A percentile compares a stretch with the other conserved stretches of the same genome.
Evolutionary conservation across 805 yeast species (phyloP).

Genomic region (Candida mattraensis): DNA sequence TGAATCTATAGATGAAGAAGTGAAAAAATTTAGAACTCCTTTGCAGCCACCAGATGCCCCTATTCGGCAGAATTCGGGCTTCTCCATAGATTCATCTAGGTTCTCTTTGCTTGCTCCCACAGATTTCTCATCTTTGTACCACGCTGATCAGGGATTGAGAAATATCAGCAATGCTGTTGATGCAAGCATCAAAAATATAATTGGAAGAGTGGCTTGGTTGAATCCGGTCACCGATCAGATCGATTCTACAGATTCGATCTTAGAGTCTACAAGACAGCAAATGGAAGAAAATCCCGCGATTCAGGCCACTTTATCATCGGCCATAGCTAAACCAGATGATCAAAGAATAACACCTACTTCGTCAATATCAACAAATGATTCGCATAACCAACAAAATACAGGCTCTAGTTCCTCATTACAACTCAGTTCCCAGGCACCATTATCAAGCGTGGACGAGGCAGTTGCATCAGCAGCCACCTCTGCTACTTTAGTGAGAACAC

Average conservation of each 20-base stretch:
- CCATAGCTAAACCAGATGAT: constrained; percentile 12
- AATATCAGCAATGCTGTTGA: constrained; percentile 37
- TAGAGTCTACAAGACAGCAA: constrained; percentile 29
- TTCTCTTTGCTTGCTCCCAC: constrained; percentile 15
- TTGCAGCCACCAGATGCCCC: constrained; percentile 4
- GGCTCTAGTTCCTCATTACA: constrained; percentile 14
- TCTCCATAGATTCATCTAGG: constrained; percentile 15
- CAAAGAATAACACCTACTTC: constrained; percentile 32
- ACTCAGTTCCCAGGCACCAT: constrained; percentile 4
- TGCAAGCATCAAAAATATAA: constrained; percentile 32
- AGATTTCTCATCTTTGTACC: constrained; percentile 30
- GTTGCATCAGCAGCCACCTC: constrained; percentile 11
- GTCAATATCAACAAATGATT: constrained; percentile 28
- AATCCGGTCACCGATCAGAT: constrained; percentile 10
- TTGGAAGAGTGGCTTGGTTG: constrained; percentile 36
- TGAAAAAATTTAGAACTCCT: constrained; percentile 14
- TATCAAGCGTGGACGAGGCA: constrained; percentile 8
- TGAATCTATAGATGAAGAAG: constrained; percentile 30
- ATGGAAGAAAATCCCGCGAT: constrained; percentile 32
- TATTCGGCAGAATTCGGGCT: constrained; percentile 4
- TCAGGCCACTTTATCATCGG: constrained; percentile 9
- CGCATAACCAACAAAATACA: constrained; percentile 11
- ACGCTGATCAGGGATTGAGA: constrained; percentile 38
- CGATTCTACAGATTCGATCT: constrained; percentile 16
- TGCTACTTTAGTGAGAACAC: constrained; percentile 8